Evolutionary conservation across 306 rosid species (phyloP).

Genomic region (Oemleria cerasiformis): DNA sequence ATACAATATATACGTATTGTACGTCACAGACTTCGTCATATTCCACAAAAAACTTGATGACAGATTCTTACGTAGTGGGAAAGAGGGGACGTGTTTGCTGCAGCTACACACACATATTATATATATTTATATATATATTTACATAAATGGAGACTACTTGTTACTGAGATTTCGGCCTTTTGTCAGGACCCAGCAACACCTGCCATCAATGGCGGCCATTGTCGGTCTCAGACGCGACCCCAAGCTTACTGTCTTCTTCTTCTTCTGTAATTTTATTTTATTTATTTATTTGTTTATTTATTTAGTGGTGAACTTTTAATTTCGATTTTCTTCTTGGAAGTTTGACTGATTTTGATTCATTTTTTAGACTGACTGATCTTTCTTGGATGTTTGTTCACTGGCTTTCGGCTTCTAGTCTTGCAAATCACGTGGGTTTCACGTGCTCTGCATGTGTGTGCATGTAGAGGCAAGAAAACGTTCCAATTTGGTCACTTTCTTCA

Average conservation of each 20-base stretch:
- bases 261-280: not conserved
- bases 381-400: conserved; percentile 8
- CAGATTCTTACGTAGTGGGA: not conserved
- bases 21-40: conserved; percentile 23
- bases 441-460: conserved; percentile 10
- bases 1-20: not conserved
- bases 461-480: not conserved
- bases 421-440: conserved; percentile 30
- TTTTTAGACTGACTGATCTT: not conserved
- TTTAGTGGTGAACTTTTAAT: not conserved
- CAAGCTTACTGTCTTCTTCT: not conserved
- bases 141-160: not conserved
- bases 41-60: not conserved
- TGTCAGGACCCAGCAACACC: conserved; percentile 7
- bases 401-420: conserved; percentile 3
- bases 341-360: conserved; percentile 3
- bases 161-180: conserved; percentile 20
- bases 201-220: conserved; percentile 20
- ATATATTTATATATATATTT: too few relatives aligned
- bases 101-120: not conserved
- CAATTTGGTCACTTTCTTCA: not conserved
- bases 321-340: conserved; percentile 5
- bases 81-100: not conserved
- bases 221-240: conserved; percentile 21
- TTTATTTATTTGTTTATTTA: not conserved